Conservation (phyloP, 768 basidiomycete genomes). For the Boletus rubroflammeus region DNA sequence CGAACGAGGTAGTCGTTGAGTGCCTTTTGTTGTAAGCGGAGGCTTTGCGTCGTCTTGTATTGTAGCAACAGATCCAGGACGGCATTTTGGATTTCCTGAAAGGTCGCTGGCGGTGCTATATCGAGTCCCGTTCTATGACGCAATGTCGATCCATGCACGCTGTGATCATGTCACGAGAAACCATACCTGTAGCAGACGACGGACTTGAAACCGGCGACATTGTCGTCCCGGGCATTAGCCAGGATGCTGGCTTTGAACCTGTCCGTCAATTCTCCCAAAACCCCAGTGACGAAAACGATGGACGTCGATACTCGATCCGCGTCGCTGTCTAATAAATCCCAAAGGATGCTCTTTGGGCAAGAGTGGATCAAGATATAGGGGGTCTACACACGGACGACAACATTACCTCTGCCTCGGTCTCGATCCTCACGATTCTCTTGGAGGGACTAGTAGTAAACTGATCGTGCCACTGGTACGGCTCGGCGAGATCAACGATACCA, state of each 20-base stretch:
- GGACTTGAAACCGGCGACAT: constrained; percentile 71
- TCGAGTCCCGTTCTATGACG: constrained; percentile 57
- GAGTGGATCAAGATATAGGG: constrained; percentile 3
- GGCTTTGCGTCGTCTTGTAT: constrained; percentile 34
- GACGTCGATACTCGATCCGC: constrained; percentile 12
- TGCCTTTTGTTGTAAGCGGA: constrained; percentile 57
- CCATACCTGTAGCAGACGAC: constrained; percentile 59
- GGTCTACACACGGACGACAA: not conserved
- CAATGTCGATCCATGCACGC: not conserved
- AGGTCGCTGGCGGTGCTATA: constrained; percentile 34
- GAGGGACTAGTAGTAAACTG: constrained; percentile 49
- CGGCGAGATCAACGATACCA: constrained; percentile 42
- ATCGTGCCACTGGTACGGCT: constrained; percentile 61
- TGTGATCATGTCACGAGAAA: not conserved
- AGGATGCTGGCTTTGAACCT: constrained; percentile 37
- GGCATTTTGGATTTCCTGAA: constrained; percentile 29
- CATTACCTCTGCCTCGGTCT: constrained; percentile 66
- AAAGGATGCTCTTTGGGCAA: constrained; percentile 9
- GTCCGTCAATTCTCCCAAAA: constrained; percentile 30
- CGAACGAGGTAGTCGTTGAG: constrained; percentile 69
- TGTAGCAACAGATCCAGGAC: constrained; percentile 32
- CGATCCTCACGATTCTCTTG: constrained; percentile 65
- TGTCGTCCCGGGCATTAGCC: constrained; percentile 37
- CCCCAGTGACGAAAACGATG: constrained; percentile 2
- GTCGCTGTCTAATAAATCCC: constrained; percentile 21